Base-by-base conservation (phyloP, 116 monocot genomes). In the Iris pallida region DNA sequence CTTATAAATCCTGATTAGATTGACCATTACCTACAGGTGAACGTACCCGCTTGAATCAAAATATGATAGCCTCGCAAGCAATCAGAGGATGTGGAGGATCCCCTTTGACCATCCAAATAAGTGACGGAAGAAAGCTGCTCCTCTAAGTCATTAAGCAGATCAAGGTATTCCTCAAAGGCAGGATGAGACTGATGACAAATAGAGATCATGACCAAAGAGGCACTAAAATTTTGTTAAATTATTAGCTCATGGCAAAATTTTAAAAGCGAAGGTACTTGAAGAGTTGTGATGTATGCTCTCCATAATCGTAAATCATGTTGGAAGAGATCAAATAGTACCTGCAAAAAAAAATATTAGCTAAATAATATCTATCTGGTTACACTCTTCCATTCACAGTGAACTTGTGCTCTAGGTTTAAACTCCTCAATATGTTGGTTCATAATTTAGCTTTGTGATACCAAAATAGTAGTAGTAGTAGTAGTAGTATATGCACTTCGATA, bases 241-340 rank as follows among this genome's bases (percentile, higher is more conserved):
- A 68, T 53, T 17, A 18, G 12, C 12, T 7, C 6, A 3, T 49
- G 47, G 16, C 16, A 62, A 40, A 1, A 19, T 71, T 43, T 1
- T 2, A 7, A 17, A 47, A 15, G 12, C 30, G 0, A 30, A 30
- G 30, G 30, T 68, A 90, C 99, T 86, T 88, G 90, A 48, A 99
- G 86, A 56, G 93, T 93, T 20, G 80, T 74, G 49, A 80, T 93
- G 71, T 93, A 99, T 68, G 90, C 99, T 45, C 79, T 90, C 99
- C 99, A 99, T 47, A 99, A 66, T 47, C 99, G 76, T 52, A 82
- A 30, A 81, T 99, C 99, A 75, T 90, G 93, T 13, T 76, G 85
- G 68, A 99, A 99, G 7, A 99, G 88, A 81, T 99, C 99, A 59
- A 93, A 79, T 61, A 99, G 77, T 63, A 99, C 99, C 99, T 98